Base-by-base conservation (phyloP, 2,329 filamentous ascomycete species). In the Thermoascus crustaceus region DNA sequence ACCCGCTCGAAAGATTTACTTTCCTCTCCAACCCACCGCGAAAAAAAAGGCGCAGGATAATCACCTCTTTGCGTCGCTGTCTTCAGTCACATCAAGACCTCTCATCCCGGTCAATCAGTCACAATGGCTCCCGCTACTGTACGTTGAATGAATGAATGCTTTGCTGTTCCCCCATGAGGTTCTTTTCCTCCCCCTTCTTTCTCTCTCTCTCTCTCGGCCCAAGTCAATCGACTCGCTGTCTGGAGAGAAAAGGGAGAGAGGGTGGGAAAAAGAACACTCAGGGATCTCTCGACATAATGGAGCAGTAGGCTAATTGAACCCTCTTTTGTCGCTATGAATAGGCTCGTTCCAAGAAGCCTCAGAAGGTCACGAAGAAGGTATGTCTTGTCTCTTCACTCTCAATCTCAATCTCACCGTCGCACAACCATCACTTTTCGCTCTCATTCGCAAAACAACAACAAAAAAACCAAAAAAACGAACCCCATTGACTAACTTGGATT, bases 221-320 rank as follows among this genome's bases (percentile, higher is more conserved):
- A 16, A 7, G 26, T 13, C 37, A 44, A 24, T 11, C 8, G 2
- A n/a, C 11, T 14, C 31, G 24, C 32, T 37, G 26, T 23, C 27
- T 14, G 25, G 19, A 39, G 35, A 23, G 20, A 18, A n/a, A 13
- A 38, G 21, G 6, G 25, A 38, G 25, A 31, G 27, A 23, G 26
- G 8, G 26, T 29, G 5, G 33, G 32, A 25, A 27, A 38, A 34
- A 39, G 39, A 45, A 47, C 19, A 29, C 39, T 27, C 39, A 44
- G 52, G 53, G 42, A 47, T 44, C 32, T 20, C 27, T 40, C 55
- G 46, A 52, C 46, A 49, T 47, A 31, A 53, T 53, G 58, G 62
- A 82, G 78, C 88, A 96, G 89, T 94, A 95, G 89, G 91, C 88
- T 95, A 89, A 93, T 76, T 73, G 68, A 55, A n/a, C n/a, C n/a